Percentiles rank a stretch among this genome's conserved stretches.
Conservation (phyloP, 2,329 filamentous ascomycete genomes). For the Trichoderma polysporum region DNA sequence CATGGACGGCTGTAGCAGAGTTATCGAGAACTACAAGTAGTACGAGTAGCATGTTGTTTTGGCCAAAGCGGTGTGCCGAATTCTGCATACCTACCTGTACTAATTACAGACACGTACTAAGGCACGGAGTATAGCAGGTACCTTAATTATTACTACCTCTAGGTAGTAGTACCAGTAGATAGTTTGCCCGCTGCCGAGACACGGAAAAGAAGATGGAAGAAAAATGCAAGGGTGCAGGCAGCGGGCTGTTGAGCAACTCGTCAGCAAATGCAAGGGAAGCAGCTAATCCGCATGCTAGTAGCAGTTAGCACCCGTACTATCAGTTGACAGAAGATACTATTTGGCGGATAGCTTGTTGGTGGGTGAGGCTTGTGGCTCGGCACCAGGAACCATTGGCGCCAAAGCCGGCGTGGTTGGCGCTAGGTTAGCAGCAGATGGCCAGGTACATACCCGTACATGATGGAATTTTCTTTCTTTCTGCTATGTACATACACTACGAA, state of each 20-base stretch:
- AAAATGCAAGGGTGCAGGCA: neutral
- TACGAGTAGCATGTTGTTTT: neutral
- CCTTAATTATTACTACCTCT: too few species aligned
- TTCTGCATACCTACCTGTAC: neutral
- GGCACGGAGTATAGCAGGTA: too few species aligned
- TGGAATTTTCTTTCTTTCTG: too few species aligned
- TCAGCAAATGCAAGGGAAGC: constrained; percentile 16
- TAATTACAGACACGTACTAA: neutral
- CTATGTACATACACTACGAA: too few species aligned
- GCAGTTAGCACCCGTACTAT: neutral
- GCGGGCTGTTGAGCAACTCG: constrained; percentile 6
- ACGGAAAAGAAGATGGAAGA: neutral
- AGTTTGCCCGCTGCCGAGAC: neutral
- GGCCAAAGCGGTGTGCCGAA: neutral
- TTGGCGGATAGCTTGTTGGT: neutral
- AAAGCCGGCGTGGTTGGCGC: neutral
- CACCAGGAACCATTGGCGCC: neutral
- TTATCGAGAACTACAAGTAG: neutral
- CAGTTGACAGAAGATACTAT: neutral
- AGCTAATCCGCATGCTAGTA: neutral
- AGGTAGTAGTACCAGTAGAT: neutral
- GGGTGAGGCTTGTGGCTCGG: neutral
- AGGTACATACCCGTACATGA: too few species aligned
- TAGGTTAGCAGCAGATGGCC: neutral
- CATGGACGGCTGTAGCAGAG: neutral